Evolutionary conservation across 805 yeast genomes (phyloP), one percentile per base, ranked within the genome.

Genomic region (Candida nanaspora): DNA sequence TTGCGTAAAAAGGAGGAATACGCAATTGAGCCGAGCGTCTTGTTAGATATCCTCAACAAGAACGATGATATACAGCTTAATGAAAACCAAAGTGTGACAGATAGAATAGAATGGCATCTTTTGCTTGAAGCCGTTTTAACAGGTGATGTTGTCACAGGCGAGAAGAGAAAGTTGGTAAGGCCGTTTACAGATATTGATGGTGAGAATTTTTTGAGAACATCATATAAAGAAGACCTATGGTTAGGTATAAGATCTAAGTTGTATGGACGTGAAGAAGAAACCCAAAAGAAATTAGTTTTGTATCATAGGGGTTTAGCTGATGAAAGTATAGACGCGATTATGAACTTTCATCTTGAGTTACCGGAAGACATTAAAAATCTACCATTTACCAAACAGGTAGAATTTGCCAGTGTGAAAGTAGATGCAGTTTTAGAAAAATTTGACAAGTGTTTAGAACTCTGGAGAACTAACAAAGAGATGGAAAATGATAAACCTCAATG

Each of bases 31-130:
- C 57, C 65, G 3, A 68, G 46, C 51, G 62, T 50, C 43, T 38
- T 61, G 19, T 41, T 61, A 19, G 64, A 61, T 23, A 40, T 58
- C n/a, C 37, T 60, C 14, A 53, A 60, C 28, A 56, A 52, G 32
- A 49, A 74, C 61, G 62, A 62, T 43, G 65, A 61, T 39, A 57
- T 58, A 20, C 63, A 59, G 34, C 39, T 61, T 15, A 45, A 54
- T 33, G 59, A 55, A 19, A 59, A 56, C 35, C 52, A 48, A 2
- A 47, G 40, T 13, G 78, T 82, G 7, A 52, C 79, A 10, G 97
- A 88, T 55, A 71, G 98, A 37, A 66, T 89, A 11, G 96, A 88
- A 62, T 93, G 98, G 98, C 98, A 93, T 61, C 76, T 91, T 0
- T 87, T 93, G 95, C 69, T 93, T 37, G 74, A 85, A 10, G 74